phyloP scores from a whole-genome alignment of 257 asterid species.

The Solanum chmielewskii region DNA sequence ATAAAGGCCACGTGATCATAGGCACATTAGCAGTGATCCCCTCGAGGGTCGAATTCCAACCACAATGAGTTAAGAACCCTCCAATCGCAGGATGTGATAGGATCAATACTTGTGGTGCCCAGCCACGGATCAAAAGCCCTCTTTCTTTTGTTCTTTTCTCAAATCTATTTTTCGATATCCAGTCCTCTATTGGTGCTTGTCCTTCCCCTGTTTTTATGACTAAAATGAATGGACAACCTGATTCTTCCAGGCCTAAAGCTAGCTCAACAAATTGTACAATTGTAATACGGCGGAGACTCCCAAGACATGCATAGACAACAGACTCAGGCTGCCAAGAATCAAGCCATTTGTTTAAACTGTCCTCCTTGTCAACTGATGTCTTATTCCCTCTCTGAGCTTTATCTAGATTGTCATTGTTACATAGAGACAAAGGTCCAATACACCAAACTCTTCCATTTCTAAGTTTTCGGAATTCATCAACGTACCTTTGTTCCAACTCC shows the following conservation, averaged over 20 bases:
- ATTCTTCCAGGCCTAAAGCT: background rate
- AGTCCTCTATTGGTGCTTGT: background rate
- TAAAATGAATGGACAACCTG: background rate
- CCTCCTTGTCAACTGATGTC: background rate
- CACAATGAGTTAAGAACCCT: constrained; percentile 5
- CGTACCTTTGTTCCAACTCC: background rate
- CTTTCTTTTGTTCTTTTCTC: background rate
- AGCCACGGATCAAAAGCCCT: background rate
- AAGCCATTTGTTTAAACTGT: background rate
- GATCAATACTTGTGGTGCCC: background rate
- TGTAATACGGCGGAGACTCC: background rate
- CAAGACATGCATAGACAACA: background rate
- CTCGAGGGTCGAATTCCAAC: constrained; percentile 3
- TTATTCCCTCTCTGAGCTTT: background rate
- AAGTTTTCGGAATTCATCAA: background rate
- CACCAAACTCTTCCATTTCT: constrained; percentile 2
- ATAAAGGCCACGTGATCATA: background rate
- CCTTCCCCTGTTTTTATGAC: background rate
- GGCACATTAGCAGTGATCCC: background rate
- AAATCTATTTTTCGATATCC: background rate
- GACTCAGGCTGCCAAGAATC: background rate
- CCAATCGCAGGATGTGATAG: background rate
- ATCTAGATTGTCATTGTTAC: background rate
- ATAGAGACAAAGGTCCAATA: background rate
- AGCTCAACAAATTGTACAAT: background rate